phyloP scores from a whole-genome alignment of 148 eudicot species.

The Nyssa sinensis region DNA sequence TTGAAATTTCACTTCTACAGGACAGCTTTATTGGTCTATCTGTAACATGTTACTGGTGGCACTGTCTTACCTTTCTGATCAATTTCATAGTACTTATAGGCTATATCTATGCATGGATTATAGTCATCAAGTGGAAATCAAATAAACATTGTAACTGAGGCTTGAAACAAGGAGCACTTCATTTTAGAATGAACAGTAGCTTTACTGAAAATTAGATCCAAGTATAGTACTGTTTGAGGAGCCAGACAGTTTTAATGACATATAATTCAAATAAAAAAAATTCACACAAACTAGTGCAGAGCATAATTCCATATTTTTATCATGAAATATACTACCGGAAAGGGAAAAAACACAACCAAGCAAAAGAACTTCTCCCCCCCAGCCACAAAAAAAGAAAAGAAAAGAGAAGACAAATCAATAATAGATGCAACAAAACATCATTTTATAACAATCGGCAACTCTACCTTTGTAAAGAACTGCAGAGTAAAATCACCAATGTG shows the following conservation, averaged over 20 bases:
- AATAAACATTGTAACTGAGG: not conserved
- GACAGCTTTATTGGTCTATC: not conserved
- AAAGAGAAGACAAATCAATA: not conserved
- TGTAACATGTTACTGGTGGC: not conserved
- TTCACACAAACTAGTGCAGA: not conserved
- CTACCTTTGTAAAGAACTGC: not conserved
- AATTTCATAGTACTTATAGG: not conserved
- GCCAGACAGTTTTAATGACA: too few relatives aligned
- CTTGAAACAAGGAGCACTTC: not conserved
- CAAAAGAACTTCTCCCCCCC: too few relatives aligned
- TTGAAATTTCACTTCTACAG: too few relatives aligned
- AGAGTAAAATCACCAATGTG: not conserved
- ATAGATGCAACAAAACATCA: not conserved
- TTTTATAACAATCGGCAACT: not conserved
- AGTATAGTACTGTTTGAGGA: not conserved
- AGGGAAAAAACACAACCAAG: too few relatives aligned
- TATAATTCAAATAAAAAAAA: too few relatives aligned
- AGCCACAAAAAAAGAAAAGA: too few relatives aligned
- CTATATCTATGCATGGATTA: not conserved
- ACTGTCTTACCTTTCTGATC: not conserved
- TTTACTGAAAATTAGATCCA: not conserved
- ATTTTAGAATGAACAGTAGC: not conserved
- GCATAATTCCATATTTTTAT: too few relatives aligned
- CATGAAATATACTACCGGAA: too few relatives aligned
- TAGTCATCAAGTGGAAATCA: not conserved